These are phyloP conservation scores for Ochetophila trinervis DNA, from an alignment of 306 rosid genomes.

Conservation along the genomic window DNA sequence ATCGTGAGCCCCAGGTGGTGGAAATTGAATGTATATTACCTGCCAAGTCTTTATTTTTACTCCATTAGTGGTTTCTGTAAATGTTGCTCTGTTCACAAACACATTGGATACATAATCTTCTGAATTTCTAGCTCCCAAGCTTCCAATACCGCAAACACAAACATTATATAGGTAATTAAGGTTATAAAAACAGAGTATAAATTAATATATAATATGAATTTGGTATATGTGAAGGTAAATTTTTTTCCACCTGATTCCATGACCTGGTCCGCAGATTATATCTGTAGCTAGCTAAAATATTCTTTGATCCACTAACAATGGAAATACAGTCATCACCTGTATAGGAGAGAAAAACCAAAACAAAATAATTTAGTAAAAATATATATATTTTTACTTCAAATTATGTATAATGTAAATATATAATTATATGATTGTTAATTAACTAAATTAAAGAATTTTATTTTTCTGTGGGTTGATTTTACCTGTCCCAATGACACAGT, in stretches of 20 bases:
- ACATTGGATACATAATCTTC: too few species aligned
- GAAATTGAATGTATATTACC: slow-evolving; percentile 28
- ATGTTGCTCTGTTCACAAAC: too few species aligned
- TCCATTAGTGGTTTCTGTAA: too few species aligned
- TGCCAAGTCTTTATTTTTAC: slow-evolving; percentile 93
- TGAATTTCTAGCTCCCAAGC: too few species aligned
- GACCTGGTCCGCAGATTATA: slow-evolving; percentile 84
- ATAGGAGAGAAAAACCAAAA: neutral
- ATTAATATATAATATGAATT: neutral
- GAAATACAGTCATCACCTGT: too few species aligned
- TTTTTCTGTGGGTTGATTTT: neutral
- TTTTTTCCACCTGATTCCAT: slow-evolving; percentile 89
- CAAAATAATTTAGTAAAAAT: neutral
- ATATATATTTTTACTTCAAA: neutral
- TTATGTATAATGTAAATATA: neutral
- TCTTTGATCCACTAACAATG: slow-evolving; percentile 68
- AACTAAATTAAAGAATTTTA: neutral
- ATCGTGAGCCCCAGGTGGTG: too few species aligned
- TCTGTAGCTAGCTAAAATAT: slow-evolving; percentile 45
- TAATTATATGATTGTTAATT: too few species aligned
- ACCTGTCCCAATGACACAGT: slow-evolving; percentile 66
- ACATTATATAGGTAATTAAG: neutral
- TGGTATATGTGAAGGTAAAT: too few species aligned
- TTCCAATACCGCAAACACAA: slow-evolving; percentile 65
- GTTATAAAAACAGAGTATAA: neutral